phyloP scores from a whole-genome alignment of 176 grass and related monocot species.

The Pontederia paniculata region DNA sequence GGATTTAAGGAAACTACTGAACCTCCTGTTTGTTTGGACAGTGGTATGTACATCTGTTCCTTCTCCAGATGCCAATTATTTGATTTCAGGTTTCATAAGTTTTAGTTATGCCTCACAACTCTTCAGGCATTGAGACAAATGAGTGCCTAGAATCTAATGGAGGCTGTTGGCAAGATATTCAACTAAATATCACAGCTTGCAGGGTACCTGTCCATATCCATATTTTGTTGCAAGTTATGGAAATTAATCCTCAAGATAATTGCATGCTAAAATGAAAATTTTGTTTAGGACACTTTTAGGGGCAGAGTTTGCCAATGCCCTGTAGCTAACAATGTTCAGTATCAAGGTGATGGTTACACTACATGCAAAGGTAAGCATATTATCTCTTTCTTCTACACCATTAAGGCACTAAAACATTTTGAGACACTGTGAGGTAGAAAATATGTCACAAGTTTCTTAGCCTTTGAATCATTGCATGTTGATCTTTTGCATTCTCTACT shows the following conservation, averaged over 20 bases:
- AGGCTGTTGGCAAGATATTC: constrained; percentile 3
- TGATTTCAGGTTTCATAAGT: not conserved
- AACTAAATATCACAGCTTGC: constrained; percentile 7
- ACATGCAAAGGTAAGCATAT: too few species aligned
- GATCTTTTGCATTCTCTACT: not conserved
- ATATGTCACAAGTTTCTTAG: too few species aligned
- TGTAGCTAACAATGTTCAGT: not conserved
- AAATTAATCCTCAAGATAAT: not conserved
- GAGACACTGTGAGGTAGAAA: too few species aligned
- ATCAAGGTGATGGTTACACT: constrained; percentile 7
- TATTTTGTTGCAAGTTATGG: not conserved
- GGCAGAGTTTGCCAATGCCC: constrained; percentile 3
- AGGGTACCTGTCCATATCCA: not conserved
- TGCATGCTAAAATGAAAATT: not conserved
- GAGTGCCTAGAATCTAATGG: constrained; percentile 7
- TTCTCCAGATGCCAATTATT: not conserved
- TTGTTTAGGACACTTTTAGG: constrained; percentile 1
- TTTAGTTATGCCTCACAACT: not conserved
- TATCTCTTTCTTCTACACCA: too few species aligned
- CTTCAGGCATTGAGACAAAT: constrained; percentile 1
- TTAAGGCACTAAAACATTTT: too few species aligned
- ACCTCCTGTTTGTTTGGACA: constrained; percentile 4
- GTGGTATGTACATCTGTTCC: not conserved
- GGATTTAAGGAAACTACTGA: constrained; percentile 3
- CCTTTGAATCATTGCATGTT: not conserved